These are phyloP conservation scores for Carex myosuroides DNA, from an alignment of 176 grass and related monocot species.

Conservation along the genomic window DNA sequence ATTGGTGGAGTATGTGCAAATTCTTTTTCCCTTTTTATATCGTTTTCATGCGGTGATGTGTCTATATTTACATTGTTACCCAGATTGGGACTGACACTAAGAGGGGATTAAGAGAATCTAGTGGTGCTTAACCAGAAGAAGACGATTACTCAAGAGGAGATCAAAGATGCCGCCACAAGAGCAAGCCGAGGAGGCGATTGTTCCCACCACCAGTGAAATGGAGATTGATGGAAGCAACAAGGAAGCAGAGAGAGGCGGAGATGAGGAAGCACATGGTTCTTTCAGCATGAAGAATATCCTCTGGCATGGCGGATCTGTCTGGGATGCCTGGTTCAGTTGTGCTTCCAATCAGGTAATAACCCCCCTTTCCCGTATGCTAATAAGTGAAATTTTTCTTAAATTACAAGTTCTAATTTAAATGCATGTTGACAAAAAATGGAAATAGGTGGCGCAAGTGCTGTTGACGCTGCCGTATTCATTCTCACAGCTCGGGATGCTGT, in stretches of 20 bases:
- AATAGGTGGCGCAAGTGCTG: conserved; percentile 43
- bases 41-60: background rate
- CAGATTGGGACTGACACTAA: background rate
- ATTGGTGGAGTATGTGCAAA: background rate
- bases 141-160: background rate
- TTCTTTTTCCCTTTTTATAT: conserved; percentile 6
- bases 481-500: conserved; percentile 37
- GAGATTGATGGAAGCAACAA: conserved; percentile 16
- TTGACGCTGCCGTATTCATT: conserved; percentile 44
- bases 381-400: background rate
- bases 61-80: background rate
- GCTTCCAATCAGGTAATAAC: conserved; percentile 36
- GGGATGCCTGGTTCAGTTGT: conserved; percentile 50
- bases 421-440: background rate
- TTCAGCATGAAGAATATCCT: conserved; percentile 30
- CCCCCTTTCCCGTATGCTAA: background rate
- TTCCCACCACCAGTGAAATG: background rate
- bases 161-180: conserved; percentile 24
- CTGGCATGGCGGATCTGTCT: conserved; percentile 45
- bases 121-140: background rate
- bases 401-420: background rate
- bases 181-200: conserved; percentile 29
- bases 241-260: background rate
- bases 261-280: background rate
- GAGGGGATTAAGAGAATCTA: background rate